phyloP scores from a whole-genome alignment of 768 basidiomycete genomes.

The Amanita molliuscula region DNA sequence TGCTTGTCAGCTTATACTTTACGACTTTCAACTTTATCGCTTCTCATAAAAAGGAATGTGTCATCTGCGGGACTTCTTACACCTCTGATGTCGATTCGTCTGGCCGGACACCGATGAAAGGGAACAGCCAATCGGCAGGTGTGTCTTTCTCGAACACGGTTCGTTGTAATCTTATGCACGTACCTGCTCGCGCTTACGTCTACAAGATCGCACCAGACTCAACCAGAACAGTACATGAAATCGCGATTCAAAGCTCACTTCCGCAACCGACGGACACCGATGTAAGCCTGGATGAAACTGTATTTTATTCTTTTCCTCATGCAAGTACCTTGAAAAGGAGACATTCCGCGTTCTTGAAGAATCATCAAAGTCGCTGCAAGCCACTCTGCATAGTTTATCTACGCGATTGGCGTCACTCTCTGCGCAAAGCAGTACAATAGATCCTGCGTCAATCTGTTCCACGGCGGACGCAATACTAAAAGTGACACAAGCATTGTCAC shows the following conservation, averaged over 20 bases:
- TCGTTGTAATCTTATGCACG: not conserved
- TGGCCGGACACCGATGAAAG: slow-evolving; percentile 17
- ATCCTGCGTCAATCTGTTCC: slow-evolving; percentile 38
- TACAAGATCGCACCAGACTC: not conserved
- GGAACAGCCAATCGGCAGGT: not conserved
- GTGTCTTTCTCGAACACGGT: not conserved
- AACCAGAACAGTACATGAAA: not conserved
- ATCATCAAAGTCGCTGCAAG: slow-evolving; percentile 40
- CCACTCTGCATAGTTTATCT: slow-evolving; percentile 41
- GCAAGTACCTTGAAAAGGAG: not conserved
- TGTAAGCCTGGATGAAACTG: not conserved
- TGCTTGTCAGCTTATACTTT: slow-evolving; percentile 5
- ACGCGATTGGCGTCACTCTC: slow-evolving; percentile 37
- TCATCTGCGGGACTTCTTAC: slow-evolving; percentile 59
- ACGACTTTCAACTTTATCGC: not conserved
- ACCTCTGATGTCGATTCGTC: slow-evolving; percentile 38
- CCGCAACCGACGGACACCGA: not conserved
- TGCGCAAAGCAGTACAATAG: slow-evolving; percentile 23
- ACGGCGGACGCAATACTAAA: slow-evolving; percentile 65
- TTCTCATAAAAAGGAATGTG: slow-evolving; percentile 53
- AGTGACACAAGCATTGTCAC: slow-evolving; percentile 48
- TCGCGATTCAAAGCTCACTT: not conserved
- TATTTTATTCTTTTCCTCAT: not conserved
- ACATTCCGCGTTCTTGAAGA: slow-evolving; percentile 7
- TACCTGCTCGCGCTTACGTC: not conserved